Evolutionary conservation across 2,329 filamentous ascomycete genomes (phyloP).

Genomic region (Cercospora sojina): DNA sequence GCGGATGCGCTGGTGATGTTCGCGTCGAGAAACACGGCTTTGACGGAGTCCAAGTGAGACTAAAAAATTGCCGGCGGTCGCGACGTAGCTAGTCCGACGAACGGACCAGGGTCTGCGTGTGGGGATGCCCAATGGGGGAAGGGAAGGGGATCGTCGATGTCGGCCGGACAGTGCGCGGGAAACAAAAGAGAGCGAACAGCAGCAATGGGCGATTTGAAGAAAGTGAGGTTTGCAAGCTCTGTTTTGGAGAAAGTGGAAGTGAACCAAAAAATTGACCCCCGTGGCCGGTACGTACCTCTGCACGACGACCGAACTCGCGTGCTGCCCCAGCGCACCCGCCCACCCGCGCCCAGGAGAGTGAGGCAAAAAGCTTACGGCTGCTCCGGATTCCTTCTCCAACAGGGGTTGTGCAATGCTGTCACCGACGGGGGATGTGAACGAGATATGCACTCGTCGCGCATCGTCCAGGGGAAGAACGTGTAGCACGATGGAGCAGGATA

Average conservation of each 20-base stretch:
- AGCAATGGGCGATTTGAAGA: neutral
- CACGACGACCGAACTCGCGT: neutral
- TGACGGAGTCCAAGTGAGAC: neutral
- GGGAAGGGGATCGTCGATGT: neutral
- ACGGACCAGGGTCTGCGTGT: conserved; percentile 1
- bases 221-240: conserved; percentile 1
- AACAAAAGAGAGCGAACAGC: neutral
- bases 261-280: neutral
- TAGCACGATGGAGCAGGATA: neutral
- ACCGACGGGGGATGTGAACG: neutral
- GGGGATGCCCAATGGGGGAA: neutral
- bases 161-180: neutral
- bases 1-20: neutral
- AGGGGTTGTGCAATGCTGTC: neutral
- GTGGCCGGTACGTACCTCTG: conserved; percentile 1
- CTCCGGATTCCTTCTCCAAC: neutral
- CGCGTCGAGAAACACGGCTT: neutral
- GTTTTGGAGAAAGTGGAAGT: neutral
- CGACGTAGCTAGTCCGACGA: conserved; percentile 1
- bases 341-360: neutral
- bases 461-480: neutral
- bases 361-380: neutral
- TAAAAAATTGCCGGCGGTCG: neutral
- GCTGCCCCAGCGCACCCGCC: neutral
- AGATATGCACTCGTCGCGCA: neutral